Conservation (phyloP, 768 basidiomycete genomes). For the Pleurotus giganteus region DNA sequence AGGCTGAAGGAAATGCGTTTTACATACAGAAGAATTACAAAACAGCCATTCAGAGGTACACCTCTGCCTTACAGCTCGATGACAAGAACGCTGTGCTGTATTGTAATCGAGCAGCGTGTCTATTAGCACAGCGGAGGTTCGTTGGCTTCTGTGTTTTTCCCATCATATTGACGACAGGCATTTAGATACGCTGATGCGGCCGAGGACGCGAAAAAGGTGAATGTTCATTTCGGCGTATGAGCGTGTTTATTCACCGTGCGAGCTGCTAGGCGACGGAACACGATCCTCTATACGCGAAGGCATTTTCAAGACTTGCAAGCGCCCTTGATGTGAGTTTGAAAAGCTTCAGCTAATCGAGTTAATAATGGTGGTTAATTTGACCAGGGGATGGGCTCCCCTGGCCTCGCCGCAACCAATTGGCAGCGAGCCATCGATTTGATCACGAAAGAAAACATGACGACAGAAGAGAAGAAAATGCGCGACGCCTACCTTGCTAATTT, state of each 20-base stretch:
- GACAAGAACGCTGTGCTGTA: constrained; percentile 17
- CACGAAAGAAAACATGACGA: constrained; percentile 23
- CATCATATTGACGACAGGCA: too few species aligned
- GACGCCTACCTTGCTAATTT: constrained; percentile 30
- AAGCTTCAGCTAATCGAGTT: background rate
- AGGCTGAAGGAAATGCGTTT: constrained; percentile 20
- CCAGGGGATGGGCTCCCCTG: constrained; percentile 22
- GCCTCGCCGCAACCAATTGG: constrained; percentile 23
- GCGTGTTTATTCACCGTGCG: background rate
- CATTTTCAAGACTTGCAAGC: constrained; percentile 37
- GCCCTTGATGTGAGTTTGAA: constrained; percentile 25
- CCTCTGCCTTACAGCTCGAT: constrained; percentile 13
- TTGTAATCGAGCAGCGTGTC: constrained; percentile 20
- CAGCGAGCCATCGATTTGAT: constrained; percentile 30
- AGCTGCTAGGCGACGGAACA: constrained; percentile 32
- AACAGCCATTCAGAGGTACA: constrained; percentile 12
- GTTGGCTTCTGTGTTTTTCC: background rate
- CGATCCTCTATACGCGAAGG: constrained; percentile 40
- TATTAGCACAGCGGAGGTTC: constrained; percentile 13
- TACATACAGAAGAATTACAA: constrained; percentile 16
- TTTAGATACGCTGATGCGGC: constrained; percentile 30
- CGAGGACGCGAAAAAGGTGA: constrained; percentile 29
- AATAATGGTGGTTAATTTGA: too few species aligned
- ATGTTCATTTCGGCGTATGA: background rate
- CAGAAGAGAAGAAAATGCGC: constrained; percentile 30